These are phyloP conservation scores for Dinochytrium kinnereticum DNA, from an alignment of 371 early-diverging fungal species.

Conservation along the genomic window DNA sequence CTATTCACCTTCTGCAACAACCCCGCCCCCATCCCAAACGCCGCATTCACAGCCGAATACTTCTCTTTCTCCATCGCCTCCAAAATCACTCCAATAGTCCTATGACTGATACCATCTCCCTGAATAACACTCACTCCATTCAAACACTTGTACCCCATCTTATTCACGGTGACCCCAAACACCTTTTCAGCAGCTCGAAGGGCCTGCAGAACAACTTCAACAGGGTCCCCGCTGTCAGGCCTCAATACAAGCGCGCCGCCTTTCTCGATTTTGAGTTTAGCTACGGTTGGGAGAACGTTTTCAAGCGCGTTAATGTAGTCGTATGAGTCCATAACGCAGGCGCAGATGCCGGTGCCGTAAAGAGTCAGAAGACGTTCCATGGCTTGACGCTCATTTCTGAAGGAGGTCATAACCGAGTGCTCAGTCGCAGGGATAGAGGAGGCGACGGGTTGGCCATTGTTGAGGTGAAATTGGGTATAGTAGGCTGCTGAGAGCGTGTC, in stretches of 20 bases:
- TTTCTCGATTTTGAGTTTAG: conserved; percentile 56
- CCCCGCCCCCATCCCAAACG: conserved; percentile 86
- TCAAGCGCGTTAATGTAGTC: conserved; percentile 71
- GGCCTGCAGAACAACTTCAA: conserved; percentile 73
- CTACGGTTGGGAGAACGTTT: conserved; percentile 70
- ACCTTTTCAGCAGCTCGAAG: conserved; percentile 71
- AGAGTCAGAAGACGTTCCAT: conserved; percentile 61
- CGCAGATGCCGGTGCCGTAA: conserved; percentile 74
- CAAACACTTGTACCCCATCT: conserved; percentile 71
- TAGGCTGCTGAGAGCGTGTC: conserved; percentile 80
- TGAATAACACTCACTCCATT: conserved; percentile 70
- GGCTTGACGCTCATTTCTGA: conserved; percentile 68
- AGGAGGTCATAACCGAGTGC: conserved; percentile 86
- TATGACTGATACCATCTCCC: conserved; percentile 76
- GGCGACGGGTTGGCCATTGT: conserved; percentile 71
- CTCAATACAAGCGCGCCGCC: conserved; percentile 81
- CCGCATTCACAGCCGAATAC: conserved; percentile 71
- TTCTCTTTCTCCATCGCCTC: conserved; percentile 60
- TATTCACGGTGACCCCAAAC: conserved; percentile 69
- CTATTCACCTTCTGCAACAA: conserved; percentile 73
- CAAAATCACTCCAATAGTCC: conserved; percentile 58
- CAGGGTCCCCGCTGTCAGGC: conserved; percentile 83
- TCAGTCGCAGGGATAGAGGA: conserved; percentile 85
- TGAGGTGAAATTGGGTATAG: conserved; percentile 75
- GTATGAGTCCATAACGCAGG: conserved; percentile 80